Evolutionary conservation across 345 rosid species (phyloP), one percentile per base, ranked within the genome.

Genomic region (Citrus glauca): DNA sequence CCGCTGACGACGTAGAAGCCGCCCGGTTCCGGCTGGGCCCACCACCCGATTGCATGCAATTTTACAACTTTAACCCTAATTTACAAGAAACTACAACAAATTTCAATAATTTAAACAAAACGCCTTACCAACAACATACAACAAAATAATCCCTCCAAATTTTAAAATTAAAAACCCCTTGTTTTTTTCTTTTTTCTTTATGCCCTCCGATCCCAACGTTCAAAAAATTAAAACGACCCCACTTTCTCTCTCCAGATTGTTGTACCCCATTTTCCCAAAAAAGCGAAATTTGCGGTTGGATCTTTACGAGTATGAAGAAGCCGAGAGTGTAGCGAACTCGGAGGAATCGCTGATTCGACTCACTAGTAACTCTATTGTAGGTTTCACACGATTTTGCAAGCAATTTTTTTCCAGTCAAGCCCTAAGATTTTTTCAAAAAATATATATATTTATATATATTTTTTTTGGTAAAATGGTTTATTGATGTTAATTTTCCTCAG

Each of bases 21-120:
- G 97, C 89, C 87, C 98, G 92, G 55, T 90, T 93, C 74, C 97
- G 94, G 85, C 91, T 72, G 85, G 98, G 87, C 72, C 95, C 98
- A 82, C 89, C 93, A 37, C 90, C 94, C 74, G 99, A 89, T 83
- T 94, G 98, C 97, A 95, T 96, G 82, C 89, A 89, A 85, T 68
- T 83, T 57, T 76, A 79, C 88, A 89, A 85, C 69, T 81, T 53
- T 77, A 79, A 69, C 81, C 30, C 27, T 80, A 75, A 73, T 28
- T 77, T 73, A 69, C 81, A 78, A 63, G 37, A 73, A 67, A 59
- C 8, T 2, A 73, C n/a, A 27, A 53, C 69, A 74, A 83, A 78
- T 75, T 75, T 76, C 69, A 65, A 48, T 27, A 72, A 37, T 10
- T 24, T 17, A 59, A 62, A 42, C 45, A 65, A 64, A 63, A 63